Conservation (phyloP, 164 flowering plant species). For the Stephania yunnanensis region DNA sequence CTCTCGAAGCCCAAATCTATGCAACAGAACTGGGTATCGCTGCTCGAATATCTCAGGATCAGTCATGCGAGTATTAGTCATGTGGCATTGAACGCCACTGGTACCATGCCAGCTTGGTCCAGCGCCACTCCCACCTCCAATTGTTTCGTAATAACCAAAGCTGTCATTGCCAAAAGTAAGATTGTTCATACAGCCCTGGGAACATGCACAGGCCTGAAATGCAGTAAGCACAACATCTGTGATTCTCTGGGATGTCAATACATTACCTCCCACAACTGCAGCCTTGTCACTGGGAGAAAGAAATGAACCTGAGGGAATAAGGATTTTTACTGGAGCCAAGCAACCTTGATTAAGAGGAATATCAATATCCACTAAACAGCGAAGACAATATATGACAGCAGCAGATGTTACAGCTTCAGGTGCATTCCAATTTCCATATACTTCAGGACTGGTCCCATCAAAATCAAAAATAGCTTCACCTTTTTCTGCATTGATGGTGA, state of each 20-base stretch:
- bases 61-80: constrained; percentile 98
- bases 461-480: constrained; percentile 92
- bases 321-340: constrained; percentile 81
- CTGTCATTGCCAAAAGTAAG: constrained; percentile 91
- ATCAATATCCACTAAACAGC: constrained; percentile 85
- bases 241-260: constrained; percentile 89
- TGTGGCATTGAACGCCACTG: constrained; percentile 95
- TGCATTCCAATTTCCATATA: constrained; percentile 97
- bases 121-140: constrained; percentile 97
- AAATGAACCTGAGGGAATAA: constrained; percentile 76
- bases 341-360: constrained; percentile 99
- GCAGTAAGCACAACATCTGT: constrained; percentile 94
- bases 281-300: constrained; percentile 97
- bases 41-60: constrained; percentile 98
- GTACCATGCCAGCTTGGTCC: constrained; percentile 96
- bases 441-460: constrained; percentile 86
- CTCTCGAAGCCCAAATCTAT: constrained; percentile 71
- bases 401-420: constrained; percentile 98
- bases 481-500: constrained; percentile 58
- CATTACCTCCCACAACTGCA: constrained; percentile 98
- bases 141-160: constrained; percentile 95
- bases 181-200: constrained; percentile 99
- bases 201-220: constrained; percentile 96
- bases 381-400: constrained; percentile 91
- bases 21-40: constrained; percentile 88